Percentiles rank a stretch among this genome's conserved stretches.
Evolutionary conservation across 306 rosid species (phyloP).

Genomic region (Vachellia collinsii): DNA sequence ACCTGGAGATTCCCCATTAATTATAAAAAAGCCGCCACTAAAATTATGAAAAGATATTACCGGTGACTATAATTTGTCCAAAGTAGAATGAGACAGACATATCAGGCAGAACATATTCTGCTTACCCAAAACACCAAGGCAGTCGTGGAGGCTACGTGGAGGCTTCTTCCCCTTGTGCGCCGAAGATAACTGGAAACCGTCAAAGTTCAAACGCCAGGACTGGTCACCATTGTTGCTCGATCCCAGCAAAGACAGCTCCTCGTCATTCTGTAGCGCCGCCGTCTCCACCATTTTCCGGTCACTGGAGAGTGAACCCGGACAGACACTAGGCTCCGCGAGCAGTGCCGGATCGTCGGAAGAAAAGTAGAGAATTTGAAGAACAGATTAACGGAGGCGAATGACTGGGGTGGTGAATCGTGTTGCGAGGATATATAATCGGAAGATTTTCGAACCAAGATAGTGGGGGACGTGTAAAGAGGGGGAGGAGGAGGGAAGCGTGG

Average conservation of each 20-base stretch:
- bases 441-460: conserved; percentile 31
- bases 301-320: neutral
- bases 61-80: neutral
- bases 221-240: conserved; percentile 58
- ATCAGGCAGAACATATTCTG: neutral
- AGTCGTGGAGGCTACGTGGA: conserved; percentile 68
- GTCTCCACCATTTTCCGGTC: conserved; percentile 56
- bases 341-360: neutral
- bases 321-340: neutral
- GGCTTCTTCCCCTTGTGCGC: conserved; percentile 63
- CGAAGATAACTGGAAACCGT: conserved; percentile 54
- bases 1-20: conserved; percentile 31
- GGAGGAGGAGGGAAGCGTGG: neutral
- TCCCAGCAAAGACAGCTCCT: conserved; percentile 57
- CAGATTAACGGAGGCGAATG: neutral
- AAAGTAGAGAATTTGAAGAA: neutral
- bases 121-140: conserved; percentile 79
- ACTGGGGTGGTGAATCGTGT: conserved; percentile 29
- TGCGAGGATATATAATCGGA: neutral
- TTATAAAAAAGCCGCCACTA: neutral
- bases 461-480: neutral
- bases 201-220: conserved; percentile 93
- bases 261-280: conserved; percentile 46
- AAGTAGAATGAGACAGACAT: neutral
- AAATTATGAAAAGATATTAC: neutral